A percentile compares a stretch with the other conserved stretches of the same genome.
These are phyloP conservation scores for Fusarium sp. DNA, from an alignment of 2,329 filamentous ascomycete species.

Conservation along the genomic window DNA sequence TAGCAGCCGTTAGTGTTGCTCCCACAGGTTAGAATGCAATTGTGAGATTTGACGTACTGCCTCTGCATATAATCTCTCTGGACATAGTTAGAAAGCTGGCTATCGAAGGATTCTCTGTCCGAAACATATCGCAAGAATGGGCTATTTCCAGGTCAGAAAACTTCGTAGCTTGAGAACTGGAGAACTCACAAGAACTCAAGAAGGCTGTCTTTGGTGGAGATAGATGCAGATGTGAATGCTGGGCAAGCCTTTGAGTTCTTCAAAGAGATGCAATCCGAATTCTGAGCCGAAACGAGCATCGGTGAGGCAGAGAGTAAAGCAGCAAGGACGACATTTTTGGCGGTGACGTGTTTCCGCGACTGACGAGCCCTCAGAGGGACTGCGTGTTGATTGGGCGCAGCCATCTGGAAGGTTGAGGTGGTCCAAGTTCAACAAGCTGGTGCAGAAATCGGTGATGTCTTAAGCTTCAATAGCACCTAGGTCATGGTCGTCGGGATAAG, in stretches of 20 bases:
- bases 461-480: slow-evolving; percentile 25
- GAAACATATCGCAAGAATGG: slow-evolving; percentile 88
- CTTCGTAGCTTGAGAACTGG: background rate
- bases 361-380: slow-evolving; percentile 7
- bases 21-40: background rate
- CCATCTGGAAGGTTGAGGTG: slow-evolving; percentile 13
- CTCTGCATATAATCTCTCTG: slow-evolving; percentile 77
- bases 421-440: slow-evolving; percentile 20
- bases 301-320: slow-evolving; percentile 44
- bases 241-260: slow-evolving; percentile 76
- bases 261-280: slow-evolving; percentile 70
- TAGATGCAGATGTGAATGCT: slow-evolving; percentile 77
- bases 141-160: slow-evolving; percentile 58
- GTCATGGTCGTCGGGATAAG: slow-evolving; percentile 37
- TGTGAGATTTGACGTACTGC: slow-evolving; percentile 71
- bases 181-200: slow-evolving; percentile 72
- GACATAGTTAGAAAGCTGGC: slow-evolving; percentile 77
- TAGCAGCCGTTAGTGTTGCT: slow-evolving; percentile 51
- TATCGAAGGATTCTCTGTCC: slow-evolving; percentile 80
- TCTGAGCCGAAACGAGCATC: slow-evolving; percentile 52
- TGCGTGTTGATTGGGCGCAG: slow-evolving; percentile 12
- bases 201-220: slow-evolving; percentile 71
- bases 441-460: slow-evolving; percentile 13
- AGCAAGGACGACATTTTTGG: slow-evolving; percentile 39
- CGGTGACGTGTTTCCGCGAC: slow-evolving; percentile 30